Conservation (phyloP, 495 filamentous ascomycete species). For the Annulohypoxylon bovei region DNA sequence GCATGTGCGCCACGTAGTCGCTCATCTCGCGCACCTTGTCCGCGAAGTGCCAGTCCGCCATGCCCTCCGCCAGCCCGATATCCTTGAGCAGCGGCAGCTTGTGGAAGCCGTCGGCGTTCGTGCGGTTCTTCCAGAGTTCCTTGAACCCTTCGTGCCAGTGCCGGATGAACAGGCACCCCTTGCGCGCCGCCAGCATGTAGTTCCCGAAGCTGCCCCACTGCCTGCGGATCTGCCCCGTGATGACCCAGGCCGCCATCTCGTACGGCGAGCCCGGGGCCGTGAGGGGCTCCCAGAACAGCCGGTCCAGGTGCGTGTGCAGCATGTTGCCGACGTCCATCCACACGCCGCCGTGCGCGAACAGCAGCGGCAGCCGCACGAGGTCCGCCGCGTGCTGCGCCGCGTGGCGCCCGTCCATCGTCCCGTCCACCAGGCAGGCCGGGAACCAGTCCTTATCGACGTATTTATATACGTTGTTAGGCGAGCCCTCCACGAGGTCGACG, state of each 20-base stretch:
- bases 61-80: slow-evolving; percentile 33
- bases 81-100: slow-evolving; percentile 46
- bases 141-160: slow-evolving; percentile 52
- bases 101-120: slow-evolving; percentile 44
- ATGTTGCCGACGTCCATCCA: slow-evolving; percentile 55
- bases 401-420: slow-evolving; percentile 50
- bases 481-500: slow-evolving; percentile 38
- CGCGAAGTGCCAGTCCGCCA: slow-evolving; percentile 30
- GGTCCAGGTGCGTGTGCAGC: slow-evolving; percentile 50
- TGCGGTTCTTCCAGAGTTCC: slow-evolving; percentile 47
- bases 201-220: slow-evolving; percentile 48
- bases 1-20: slow-evolving; percentile 46
- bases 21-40: slow-evolving; percentile 32
- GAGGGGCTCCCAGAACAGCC: slow-evolving; percentile 53
- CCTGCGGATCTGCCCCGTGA: slow-evolving; percentile 36
- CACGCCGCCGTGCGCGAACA: slow-evolving; percentile 53
- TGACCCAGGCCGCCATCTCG: slow-evolving; percentile 47
- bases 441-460: slow-evolving; percentile 44
- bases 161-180: slow-evolving; percentile 48
- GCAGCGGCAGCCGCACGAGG: slow-evolving; percentile 50
- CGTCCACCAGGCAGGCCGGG: slow-evolving; percentile 46
- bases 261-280: slow-evolving; percentile 49
- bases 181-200: slow-evolving; percentile 51
- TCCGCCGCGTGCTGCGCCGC: slow-evolving; percentile 51
- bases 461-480: slow-evolving; percentile 41